Evolutionary conservation across 129 eudicot genomes (phyloP), one percentile per base, ranked within the genome.

Genomic region (Deinandra increscens): DNA sequence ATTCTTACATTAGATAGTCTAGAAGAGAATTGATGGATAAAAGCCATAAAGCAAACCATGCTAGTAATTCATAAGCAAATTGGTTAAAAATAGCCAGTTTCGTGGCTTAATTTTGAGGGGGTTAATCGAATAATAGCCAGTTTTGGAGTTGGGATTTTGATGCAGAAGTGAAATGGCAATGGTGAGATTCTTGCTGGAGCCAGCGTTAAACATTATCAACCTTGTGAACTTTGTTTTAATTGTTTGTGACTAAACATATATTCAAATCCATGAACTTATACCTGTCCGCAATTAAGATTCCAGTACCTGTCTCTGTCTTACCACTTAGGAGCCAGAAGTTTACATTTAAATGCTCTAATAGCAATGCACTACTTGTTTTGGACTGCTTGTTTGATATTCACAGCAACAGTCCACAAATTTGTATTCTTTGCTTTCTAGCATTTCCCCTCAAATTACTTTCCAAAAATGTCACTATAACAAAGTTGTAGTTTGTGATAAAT

Each of bases 291-390:
- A 33, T n/a, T n/a, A n/a, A 64, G 69, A 64, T 45, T 64, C 50
- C 19, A n/a, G n/a, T n/a, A n/a, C n/a, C n/a, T n/a, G n/a, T n/a
- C n/a, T n/a, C n/a, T n/a, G n/a, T n/a, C n/a, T n/a, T n/a, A n/a
- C n/a, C n/a, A n/a, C n/a, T 51, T 37, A 69, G 50, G 74, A 53
- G 48, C 74, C 50, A 69, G 14, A 7, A 20, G 7, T 51, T 69
- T 34, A 13, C 64, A 22, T 41, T 37, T 51, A 53, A 51, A 63
- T 69, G 49, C 36, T 69, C n/a, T 7, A 69, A 51, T 69, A 7
- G 56, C 14, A 64, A 53, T 51, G 14, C 13, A 41, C 69, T 19
- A 26, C 54, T 22, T 18, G 20, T 17, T 56, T 38, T 41, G 26
- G 55, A 71, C 20, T 5, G 2, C 5, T 58, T 42, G 45, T 58